These are phyloP conservation scores for Metschnikowia colocasiae DNA, from an alignment of 805 yeast species.

Conservation along the genomic window DNA sequence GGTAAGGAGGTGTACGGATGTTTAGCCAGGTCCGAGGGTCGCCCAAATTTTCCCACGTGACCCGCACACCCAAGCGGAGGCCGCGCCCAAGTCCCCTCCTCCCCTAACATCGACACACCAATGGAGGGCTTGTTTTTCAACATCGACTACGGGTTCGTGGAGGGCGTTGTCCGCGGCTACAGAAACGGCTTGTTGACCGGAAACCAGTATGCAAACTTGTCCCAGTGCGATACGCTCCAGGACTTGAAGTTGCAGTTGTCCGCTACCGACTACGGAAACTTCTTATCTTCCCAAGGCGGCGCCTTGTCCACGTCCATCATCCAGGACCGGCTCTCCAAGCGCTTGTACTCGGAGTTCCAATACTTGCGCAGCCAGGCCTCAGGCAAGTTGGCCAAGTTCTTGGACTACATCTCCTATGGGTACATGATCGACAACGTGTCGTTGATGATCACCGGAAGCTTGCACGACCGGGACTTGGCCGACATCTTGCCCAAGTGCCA, in stretches of 20 bases:
- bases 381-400: slow-evolving; percentile 72
- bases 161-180: slow-evolving; percentile 93
- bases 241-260: slow-evolving; percentile 91
- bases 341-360: slow-evolving; percentile 77
- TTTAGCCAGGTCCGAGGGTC: not conserved
- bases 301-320: slow-evolving; percentile 84
- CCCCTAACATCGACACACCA: slow-evolving; percentile 2
- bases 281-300: slow-evolving; percentile 75
- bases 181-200: slow-evolving; percentile 73
- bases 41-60: not conserved
- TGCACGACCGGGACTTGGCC: slow-evolving; percentile 87
- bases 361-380: slow-evolving; percentile 82
- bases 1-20: not conserved
- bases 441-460: slow-evolving; percentile 92
- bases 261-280: slow-evolving; percentile 94
- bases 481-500: slow-evolving; percentile 90
- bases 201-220: slow-evolving; percentile 83
- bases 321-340: slow-evolving; percentile 71
- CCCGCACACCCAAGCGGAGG: not conserved
- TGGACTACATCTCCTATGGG: slow-evolving; percentile 92
- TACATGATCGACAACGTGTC: slow-evolving; percentile 98
- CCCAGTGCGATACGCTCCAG: slow-evolving; percentile 94
- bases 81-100: not conserved
- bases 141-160: slow-evolving; percentile 84
- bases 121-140: slow-evolving; percentile 97